Conservation (phyloP, 2,329 filamentous ascomycete genomes). For the Malbranchea zuffiana region DNA sequence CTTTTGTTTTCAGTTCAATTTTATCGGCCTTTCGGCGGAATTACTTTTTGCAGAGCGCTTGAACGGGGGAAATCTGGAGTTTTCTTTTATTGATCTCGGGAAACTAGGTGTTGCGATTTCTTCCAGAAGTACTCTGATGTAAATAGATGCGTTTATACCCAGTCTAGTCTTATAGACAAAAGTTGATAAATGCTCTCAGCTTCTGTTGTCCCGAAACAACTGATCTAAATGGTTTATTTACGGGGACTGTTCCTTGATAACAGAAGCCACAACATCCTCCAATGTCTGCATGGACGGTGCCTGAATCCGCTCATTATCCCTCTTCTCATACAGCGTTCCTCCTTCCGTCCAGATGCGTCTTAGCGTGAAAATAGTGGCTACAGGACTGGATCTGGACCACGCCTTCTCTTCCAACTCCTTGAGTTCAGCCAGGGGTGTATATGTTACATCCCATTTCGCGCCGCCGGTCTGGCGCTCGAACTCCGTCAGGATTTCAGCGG, state of each 20-base stretch:
- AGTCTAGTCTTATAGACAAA: no score
- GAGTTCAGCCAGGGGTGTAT: slow-evolving; percentile 45
- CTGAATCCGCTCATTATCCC: slow-evolving; percentile 53
- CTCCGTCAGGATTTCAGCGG: slow-evolving; percentile 52
- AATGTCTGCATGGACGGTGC: slow-evolving; percentile 45
- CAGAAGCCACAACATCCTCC: slow-evolving; percentile 32
- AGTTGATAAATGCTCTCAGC: no score
- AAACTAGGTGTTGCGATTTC: no score
- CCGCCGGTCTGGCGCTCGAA: slow-evolving; percentile 55
- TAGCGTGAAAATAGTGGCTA: slow-evolving; percentile 49
- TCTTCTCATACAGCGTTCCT: slow-evolving; percentile 57
- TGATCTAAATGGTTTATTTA: no score
- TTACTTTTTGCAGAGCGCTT: no score
- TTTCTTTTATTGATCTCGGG: no score
- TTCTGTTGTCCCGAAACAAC: no score
- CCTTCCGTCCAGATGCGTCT: slow-evolving; percentile 63
- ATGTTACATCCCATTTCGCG: slow-evolving; percentile 42
- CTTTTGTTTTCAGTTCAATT: background rate
- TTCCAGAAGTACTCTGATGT: no score
- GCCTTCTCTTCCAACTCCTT: slow-evolving; percentile 47
- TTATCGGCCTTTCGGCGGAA: no score
- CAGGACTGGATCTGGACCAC: slow-evolving; percentile 44
- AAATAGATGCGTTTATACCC: no score
- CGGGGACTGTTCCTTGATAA: slow-evolving; percentile 7
- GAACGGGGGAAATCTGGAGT: no score